These are phyloP conservation scores for Erysiphe pulchra DNA, from an alignment of 2,329 filamentous ascomycete species.

Conservation along the genomic window DNA sequence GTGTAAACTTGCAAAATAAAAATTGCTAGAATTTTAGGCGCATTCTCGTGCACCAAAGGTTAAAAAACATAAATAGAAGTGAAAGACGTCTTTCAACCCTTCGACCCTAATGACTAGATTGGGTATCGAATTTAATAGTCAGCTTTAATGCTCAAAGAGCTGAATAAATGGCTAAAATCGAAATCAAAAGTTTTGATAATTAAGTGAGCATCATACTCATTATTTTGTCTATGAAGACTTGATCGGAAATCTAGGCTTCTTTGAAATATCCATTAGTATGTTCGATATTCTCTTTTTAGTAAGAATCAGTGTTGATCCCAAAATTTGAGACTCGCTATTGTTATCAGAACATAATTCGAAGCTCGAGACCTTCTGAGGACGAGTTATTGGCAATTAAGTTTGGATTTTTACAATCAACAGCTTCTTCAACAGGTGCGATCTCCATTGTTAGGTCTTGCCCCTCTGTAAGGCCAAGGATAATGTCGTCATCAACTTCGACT, in stretches of 20 bases:
- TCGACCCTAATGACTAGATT: no score
- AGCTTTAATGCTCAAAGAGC: no score
- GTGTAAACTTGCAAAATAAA: neutral
- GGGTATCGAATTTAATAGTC: no score
- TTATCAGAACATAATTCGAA: constrained; percentile 14
- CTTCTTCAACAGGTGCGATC: constrained; percentile 24
- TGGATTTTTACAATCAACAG: constrained; percentile 10
- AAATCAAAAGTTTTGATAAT: no score
- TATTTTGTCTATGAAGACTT: neutral
- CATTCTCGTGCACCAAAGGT: neutral
- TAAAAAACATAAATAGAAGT: neutral
- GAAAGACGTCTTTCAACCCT: no score
- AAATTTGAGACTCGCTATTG: neutral
- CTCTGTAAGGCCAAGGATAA: constrained; percentile 59
- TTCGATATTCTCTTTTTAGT: neutral
- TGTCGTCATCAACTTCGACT: constrained; percentile 75
- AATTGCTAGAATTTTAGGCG: neutral
- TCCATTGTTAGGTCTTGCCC: constrained; percentile 78
- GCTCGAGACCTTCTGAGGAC: constrained; percentile 12
- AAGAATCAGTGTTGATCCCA: neutral
- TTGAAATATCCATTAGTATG: neutral
- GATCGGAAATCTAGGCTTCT: neutral
- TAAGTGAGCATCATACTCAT: no score
- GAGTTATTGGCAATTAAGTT: constrained; percentile 7
- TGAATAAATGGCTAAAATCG: no score